A percentile compares a stretch with the other conserved stretches of the same genome.
Evolutionary conservation across 805 yeast species (phyloP).

Genomic region (Yamadazyma scolyti): DNA sequence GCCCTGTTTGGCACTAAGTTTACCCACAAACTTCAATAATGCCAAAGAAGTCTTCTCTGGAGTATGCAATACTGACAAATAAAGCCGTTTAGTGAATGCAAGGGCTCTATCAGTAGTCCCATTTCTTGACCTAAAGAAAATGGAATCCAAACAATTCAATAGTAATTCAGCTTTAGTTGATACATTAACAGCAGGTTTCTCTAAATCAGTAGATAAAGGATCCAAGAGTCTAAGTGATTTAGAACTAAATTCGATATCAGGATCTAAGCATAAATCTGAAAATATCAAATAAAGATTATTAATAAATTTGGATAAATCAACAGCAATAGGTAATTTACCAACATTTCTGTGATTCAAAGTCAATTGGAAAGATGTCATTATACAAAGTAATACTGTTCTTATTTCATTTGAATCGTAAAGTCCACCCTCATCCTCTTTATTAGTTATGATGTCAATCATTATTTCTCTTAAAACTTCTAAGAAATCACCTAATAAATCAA

Average conservation of each 20-base stretch:
- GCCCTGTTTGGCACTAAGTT: slow-evolving; percentile 62
- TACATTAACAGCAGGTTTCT: slow-evolving; percentile 74
- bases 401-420: slow-evolving; percentile 39
- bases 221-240: slow-evolving; percentile 78
- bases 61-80: slow-evolving; percentile 61
- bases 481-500: slow-evolving; percentile 90
- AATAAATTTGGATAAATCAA: slow-evolving; percentile 77
- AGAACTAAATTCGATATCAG: slow-evolving; percentile 83
- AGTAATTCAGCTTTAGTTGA: slow-evolving; percentile 86
- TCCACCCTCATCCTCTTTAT: slow-evolving; percentile 26
- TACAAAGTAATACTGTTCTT: slow-evolving; percentile 75
- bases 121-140: slow-evolving; percentile 73
- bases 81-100: slow-evolving; percentile 80
- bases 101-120: slow-evolving; percentile 65
- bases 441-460: slow-evolving; percentile 47
- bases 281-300: slow-evolving; percentile 68
- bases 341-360: slow-evolving; percentile 62
- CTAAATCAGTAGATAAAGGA: slow-evolving; percentile 47
- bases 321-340: slow-evolving; percentile 58
- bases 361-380: slow-evolving; percentile 86
- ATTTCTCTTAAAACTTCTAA: slow-evolving; percentile 85
- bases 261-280: slow-evolving; percentile 66
- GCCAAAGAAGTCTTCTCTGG: slow-evolving; percentile 90
- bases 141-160: slow-evolving; percentile 69
- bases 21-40: slow-evolving; percentile 70